Percentiles rank a stretch among this genome's conserved stretches.
These are phyloP conservation scores for Termitomyces heimii DNA, from an alignment of 768 basidiomycete genomes.

Conservation along the genomic window DNA sequence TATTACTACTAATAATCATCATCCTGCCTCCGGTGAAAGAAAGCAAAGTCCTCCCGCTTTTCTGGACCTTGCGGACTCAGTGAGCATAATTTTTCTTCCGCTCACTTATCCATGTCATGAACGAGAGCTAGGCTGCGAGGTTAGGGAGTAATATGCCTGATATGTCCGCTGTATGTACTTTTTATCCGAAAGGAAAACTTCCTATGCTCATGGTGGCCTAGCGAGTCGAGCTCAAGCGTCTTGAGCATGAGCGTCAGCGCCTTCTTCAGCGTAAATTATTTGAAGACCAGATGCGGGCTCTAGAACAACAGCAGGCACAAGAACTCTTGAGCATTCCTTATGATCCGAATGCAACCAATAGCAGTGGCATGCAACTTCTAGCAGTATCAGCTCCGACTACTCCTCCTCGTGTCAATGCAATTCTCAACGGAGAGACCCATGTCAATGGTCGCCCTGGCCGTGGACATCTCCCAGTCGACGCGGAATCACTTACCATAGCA, in stretches of 20 bases:
- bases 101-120: slow-evolving; percentile 14
- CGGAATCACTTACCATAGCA: slow-evolving; percentile 59
- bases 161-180: slow-evolving; percentile 67
- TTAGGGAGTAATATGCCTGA: slow-evolving; percentile 85
- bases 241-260: slow-evolving; percentile 90
- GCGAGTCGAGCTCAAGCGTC: slow-evolving; percentile 87
- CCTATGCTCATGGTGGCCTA: slow-evolving; percentile 21
- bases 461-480: slow-evolving; percentile 49
- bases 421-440: slow-evolving; percentile 55
- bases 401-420: slow-evolving; percentile 72
- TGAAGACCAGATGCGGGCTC: slow-evolving; percentile 92
- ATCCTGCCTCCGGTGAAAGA: slow-evolving; percentile 57
- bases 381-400: slow-evolving; percentile 89
- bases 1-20: slow-evolving; percentile 72
- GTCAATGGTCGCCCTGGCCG: slow-evolving; percentile 34
- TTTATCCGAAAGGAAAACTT: background rate
- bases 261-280: slow-evolving; percentile 82
- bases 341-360: slow-evolving; percentile 40
- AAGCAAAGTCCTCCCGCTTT: slow-evolving; percentile 90
- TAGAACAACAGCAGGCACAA: slow-evolving; percentile 88
- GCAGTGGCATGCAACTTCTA: slow-evolving; percentile 59
- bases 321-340: slow-evolving; percentile 75
- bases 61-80: slow-evolving; percentile 90
- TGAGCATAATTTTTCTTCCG: slow-evolving; percentile 34
- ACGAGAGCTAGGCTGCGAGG: slow-evolving; percentile 59